phyloP scores from a whole-genome alignment of 768 basidiomycete genomes.

The Mrakia frigida region DNA sequence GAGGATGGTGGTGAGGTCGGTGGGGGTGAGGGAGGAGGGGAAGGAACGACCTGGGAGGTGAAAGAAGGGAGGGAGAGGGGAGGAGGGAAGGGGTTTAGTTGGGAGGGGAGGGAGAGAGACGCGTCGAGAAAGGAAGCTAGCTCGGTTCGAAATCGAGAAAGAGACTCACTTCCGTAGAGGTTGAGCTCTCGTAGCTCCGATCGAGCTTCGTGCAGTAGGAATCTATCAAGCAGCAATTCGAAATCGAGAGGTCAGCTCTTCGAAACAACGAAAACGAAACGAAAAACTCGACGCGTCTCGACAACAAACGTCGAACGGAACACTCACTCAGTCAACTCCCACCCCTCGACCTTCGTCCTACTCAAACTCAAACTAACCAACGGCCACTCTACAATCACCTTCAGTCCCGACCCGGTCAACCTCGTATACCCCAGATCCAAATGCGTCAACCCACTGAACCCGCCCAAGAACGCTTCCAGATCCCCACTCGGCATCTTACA shows the following conservation, averaged over 20 bases:
- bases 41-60: slow-evolving; percentile 45
- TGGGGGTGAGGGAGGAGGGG: slow-evolving; percentile 61
- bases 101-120: neutral
- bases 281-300: neutral
- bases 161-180: slow-evolving; percentile 81
- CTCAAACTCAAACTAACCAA: slow-evolving; percentile 76
- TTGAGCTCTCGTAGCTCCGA: slow-evolving; percentile 59
- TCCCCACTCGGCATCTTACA: slow-evolving; percentile 20
- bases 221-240: slow-evolving; percentile 35
- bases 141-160: neutral
- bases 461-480: slow-evolving; percentile 35
- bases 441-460: slow-evolving; percentile 43
- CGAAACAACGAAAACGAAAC: neutral
- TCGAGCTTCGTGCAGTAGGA: slow-evolving; percentile 37
- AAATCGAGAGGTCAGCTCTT: neutral
- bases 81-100: too few species aligned
- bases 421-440: slow-evolving; percentile 44
- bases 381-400: slow-evolving; percentile 51
- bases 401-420: slow-evolving; percentile 48
- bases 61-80: neutral
- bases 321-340: slow-evolving; percentile 24
- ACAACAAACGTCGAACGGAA: too few species aligned
- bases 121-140: neutral
- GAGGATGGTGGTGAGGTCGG: slow-evolving; percentile 65
- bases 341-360: slow-evolving; percentile 58